A percentile compares a stretch with the other conserved stretches of the same genome.
Conservation (phyloP, 352 stramenopile species). For the Phytophthora chlamydospora region DNA sequence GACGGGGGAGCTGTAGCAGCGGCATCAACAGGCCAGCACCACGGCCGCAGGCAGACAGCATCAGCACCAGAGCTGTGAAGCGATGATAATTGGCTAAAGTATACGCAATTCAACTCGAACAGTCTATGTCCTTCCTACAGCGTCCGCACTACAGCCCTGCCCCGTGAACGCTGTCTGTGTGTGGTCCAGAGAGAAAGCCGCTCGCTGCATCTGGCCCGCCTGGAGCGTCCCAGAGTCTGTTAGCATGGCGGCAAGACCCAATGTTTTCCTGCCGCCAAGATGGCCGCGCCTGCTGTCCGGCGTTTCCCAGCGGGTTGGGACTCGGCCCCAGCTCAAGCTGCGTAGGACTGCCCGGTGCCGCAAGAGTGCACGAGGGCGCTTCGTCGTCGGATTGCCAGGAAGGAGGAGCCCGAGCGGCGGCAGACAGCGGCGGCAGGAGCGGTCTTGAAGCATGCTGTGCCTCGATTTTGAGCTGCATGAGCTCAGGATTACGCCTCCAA, state of each 20-base stretch:
- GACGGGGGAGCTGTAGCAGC: slow-evolving; percentile 9
- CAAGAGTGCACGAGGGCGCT: too few species aligned
- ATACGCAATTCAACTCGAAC: slow-evolving; percentile 36
- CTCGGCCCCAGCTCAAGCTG: neutral
- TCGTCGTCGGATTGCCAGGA: too few species aligned
- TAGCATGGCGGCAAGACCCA: slow-evolving; percentile 4
- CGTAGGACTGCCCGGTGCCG: too few species aligned
- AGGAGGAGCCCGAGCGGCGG: too few species aligned
- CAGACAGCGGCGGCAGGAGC: too few species aligned
- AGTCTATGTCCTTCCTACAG: slow-evolving; percentile 26
- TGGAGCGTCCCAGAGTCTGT: slow-evolving; percentile 11
- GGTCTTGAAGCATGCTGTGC: too few species aligned
- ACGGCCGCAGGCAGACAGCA: slow-evolving; percentile 15
- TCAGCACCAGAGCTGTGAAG: slow-evolving; percentile 17
- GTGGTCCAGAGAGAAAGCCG: neutral
- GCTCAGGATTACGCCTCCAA: too few species aligned
- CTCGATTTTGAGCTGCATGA: too few species aligned
- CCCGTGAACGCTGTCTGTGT: neutral
- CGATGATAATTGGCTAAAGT: slow-evolving; percentile 42
- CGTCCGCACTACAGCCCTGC: slow-evolving; percentile 3
- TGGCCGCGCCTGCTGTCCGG: slow-evolving; percentile 1
- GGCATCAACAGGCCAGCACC: slow-evolving; percentile 12
- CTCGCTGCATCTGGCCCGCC: slow-evolving; percentile 10
- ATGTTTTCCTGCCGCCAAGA: slow-evolving; percentile 12
- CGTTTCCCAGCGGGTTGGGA: slow-evolving; percentile 21